phyloP scores from a whole-genome alignment of 164 flowering plant species.

The Protea cynaroides region DNA sequence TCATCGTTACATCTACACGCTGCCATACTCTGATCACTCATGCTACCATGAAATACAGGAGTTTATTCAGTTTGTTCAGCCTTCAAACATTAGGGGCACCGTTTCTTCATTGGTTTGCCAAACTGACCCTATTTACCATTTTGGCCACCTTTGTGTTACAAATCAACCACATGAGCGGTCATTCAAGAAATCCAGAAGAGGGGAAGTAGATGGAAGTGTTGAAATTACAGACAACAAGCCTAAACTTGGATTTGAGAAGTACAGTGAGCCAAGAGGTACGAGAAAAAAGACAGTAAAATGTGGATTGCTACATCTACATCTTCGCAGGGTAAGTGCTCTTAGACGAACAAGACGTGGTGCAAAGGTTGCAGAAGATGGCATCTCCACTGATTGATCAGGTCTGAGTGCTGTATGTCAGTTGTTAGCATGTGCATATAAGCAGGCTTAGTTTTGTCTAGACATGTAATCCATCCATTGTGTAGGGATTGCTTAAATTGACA shows the following conservation, averaged over 20 bases:
- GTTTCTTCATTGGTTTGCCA: slow-evolving; percentile 61
- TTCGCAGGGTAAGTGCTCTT: slow-evolving; percentile 34
- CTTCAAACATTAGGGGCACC: slow-evolving; percentile 57
- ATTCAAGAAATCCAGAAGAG: slow-evolving; percentile 17
- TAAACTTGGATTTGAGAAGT: slow-evolving; percentile 3
- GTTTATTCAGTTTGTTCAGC: slow-evolving; percentile 56
- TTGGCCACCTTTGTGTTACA: slow-evolving; percentile 42
- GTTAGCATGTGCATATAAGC: slow-evolving; percentile 16
- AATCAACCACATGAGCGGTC: slow-evolving; percentile 21
- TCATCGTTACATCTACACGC: slow-evolving; percentile 48
- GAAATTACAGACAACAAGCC: slow-evolving; percentile 16
- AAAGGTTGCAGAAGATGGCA: slow-evolving; percentile 31
- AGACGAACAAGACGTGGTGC: slow-evolving; percentile 54
- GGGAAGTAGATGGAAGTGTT: slow-evolving; percentile 16
- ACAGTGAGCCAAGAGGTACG: slow-evolving; percentile 11
- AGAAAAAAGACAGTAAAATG: slow-evolving; percentile 16
- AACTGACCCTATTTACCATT: slow-evolving; percentile 55
- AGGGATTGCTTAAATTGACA: too few species aligned
- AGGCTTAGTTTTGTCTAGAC: too few species aligned
- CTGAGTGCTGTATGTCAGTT: neutral
- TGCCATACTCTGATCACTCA: slow-evolving; percentile 83
- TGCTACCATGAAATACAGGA: slow-evolving; percentile 65
- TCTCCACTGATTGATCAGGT: slow-evolving; percentile 10
- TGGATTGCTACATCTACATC: slow-evolving; percentile 16
- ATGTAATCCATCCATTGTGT: too few species aligned